Evolutionary conservation across 371 early-diverging fungal genomes (phyloP).

Genomic region (Mucor sp.): DNA sequence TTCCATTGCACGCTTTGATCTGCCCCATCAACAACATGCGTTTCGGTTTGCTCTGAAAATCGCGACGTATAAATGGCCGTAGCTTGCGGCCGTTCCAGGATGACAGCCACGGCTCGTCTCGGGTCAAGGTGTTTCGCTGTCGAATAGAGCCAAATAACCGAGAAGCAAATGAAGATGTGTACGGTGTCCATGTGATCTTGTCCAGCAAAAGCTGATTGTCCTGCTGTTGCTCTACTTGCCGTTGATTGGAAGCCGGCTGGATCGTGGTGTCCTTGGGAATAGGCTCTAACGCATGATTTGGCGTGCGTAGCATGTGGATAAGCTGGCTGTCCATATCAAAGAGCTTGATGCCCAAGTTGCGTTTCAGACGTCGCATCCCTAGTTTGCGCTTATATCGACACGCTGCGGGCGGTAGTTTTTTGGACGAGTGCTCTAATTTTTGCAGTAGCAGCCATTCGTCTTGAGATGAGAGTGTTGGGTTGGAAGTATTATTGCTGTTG

Average conservation of each 20-base stretch:
- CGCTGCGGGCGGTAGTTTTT: constrained; percentile 51
- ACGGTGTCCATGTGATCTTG: constrained; percentile 55
- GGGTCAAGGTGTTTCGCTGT: constrained; percentile 56
- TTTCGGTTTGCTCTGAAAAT: constrained; percentile 53
- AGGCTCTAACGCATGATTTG: constrained; percentile 24
- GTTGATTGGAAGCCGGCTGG: constrained; percentile 26
- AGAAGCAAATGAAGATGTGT: constrained; percentile 71
- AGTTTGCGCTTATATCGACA: constrained; percentile 69
- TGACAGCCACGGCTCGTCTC: constrained; percentile 56
- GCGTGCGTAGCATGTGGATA: constrained; percentile 27
- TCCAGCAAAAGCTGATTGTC: constrained; percentile 16
- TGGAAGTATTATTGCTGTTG: background rate
- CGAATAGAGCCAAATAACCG: constrained; percentile 69
- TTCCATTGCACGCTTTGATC: constrained; percentile 39
- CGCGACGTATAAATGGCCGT: constrained; percentile 73
- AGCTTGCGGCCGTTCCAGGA: constrained; percentile 69
- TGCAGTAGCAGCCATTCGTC: constrained; percentile 66
- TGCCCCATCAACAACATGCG: constrained; percentile 53
- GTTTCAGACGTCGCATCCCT: constrained; percentile 63
- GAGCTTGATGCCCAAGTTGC: constrained; percentile 59
- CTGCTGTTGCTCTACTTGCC: constrained; percentile 2
- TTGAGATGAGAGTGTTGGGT: constrained; percentile 33
- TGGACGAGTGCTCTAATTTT: constrained; percentile 52
- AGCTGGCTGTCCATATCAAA: constrained; percentile 67
- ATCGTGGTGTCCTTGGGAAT: constrained; percentile 40